phyloP scores from a whole-genome alignment of 305 asterid species.

The Caryopteris hybrid region DNA sequence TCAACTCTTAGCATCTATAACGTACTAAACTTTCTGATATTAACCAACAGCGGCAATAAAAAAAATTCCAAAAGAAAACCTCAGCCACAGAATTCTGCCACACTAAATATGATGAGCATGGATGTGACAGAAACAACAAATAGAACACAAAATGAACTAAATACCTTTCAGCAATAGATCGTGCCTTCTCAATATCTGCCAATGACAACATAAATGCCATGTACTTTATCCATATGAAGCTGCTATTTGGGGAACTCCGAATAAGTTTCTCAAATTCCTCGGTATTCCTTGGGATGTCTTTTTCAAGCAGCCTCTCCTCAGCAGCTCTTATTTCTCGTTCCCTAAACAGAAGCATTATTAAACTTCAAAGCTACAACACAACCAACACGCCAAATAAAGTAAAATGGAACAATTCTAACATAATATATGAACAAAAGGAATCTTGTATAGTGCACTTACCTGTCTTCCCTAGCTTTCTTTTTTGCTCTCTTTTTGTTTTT shows the following conservation, averaged over 20 bases:
- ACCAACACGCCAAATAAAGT: not conserved
- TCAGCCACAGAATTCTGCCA: not conserved
- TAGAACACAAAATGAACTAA: not conserved
- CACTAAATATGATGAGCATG: not conserved
- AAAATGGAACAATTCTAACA: not conserved
- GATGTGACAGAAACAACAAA: not conserved
- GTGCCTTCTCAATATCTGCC: slow-evolving; percentile 89
- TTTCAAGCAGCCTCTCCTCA: slow-evolving; percentile 81
- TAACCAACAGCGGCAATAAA: not conserved
- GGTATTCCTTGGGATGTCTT: slow-evolving; percentile 66
- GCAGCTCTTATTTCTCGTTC: slow-evolving; percentile 92
- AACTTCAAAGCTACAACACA: slow-evolving; percentile 5
- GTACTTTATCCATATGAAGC: slow-evolving; percentile 90
- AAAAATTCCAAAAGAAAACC: not conserved
- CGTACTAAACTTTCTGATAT: not conserved
- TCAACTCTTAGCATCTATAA: not conserved
- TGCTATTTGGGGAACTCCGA: slow-evolving; percentile 79
- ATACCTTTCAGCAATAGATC: slow-evolving; percentile 91
- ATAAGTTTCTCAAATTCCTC: slow-evolving; percentile 93
- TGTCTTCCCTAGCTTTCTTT: slow-evolving; percentile 66
- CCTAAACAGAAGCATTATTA: slow-evolving; percentile 38
- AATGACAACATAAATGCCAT: slow-evolving; percentile 79
- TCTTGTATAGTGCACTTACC: slow-evolving; percentile 33
- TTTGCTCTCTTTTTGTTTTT: slow-evolving; percentile 46
- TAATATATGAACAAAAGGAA: slow-evolving; percentile 11